A percentile compares a stretch with the other conserved stretches of the same genome.
These are phyloP conservation scores for Suillus luteus DNA, from an alignment of 768 basidiomycete species.

Conservation along the genomic window DNA sequence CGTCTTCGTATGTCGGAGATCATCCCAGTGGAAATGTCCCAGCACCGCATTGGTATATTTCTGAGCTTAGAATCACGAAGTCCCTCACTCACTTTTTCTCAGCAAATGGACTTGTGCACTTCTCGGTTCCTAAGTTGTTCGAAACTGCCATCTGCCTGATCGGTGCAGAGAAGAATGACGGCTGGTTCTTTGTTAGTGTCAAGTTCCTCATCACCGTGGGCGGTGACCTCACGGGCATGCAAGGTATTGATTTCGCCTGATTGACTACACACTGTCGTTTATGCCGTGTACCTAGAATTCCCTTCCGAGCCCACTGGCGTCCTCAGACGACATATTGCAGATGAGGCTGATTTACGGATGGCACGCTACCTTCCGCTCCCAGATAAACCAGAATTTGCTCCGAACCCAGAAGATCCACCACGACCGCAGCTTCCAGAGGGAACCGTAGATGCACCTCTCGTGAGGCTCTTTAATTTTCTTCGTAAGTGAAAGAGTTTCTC, in stretches of 20 bases:
- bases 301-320: conserved; percentile 65
- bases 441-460: conserved; percentile 78
- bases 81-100: conserved; percentile 23
- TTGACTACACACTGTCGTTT: neutral
- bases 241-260: conserved; percentile 46
- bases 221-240: conserved; percentile 70
- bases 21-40: conserved; percentile 80
- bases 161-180: conserved; percentile 67
- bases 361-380: conserved; percentile 60
- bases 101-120: conserved; percentile 81
- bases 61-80: conserved; percentile 15
- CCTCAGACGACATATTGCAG: conserved; percentile 66
- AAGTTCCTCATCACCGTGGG: conserved; percentile 75
- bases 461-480: conserved; percentile 85
- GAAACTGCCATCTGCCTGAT: conserved; percentile 72
- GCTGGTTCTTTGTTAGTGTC: conserved; percentile 85
- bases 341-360: conserved; percentile 72
- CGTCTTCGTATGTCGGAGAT: conserved; percentile 79
- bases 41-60: conserved; percentile 62
- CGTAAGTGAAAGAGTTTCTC: conserved; percentile 52
- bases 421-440: conserved; percentile 55
- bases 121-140: conserved; percentile 72
- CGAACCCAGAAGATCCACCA: conserved; percentile 44
- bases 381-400: conserved; percentile 42
- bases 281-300: conserved; percentile 53